phyloP scores from a whole-genome alignment of 768 basidiomycete genomes.

The Tephrocybe sp. region DNA sequence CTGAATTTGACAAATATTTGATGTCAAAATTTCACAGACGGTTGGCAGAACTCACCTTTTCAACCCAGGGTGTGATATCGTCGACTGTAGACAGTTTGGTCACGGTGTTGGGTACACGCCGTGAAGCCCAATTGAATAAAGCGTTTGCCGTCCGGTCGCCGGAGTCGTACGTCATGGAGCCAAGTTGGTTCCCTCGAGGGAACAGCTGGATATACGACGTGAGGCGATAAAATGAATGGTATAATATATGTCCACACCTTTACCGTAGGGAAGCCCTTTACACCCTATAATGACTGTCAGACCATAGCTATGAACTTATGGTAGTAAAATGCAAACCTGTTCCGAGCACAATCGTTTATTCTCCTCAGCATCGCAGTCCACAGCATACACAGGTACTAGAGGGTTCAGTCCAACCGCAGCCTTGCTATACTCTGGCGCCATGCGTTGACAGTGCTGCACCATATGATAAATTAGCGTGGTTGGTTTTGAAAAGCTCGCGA shows the following conservation, averaged over 20 bases:
- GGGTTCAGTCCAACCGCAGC: conserved; percentile 80
- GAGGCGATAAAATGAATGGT: too few species aligned
- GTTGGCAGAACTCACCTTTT: conserved; percentile 57
- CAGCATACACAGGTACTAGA: conserved; percentile 83
- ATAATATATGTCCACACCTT: too few species aligned
- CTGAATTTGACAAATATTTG: too few species aligned
- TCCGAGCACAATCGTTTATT: conserved; percentile 85
- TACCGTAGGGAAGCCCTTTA: conserved; percentile 92
- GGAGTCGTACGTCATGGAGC: conserved; percentile 64
- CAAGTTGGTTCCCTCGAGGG: conserved; percentile 68
- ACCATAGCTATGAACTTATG: too few species aligned
- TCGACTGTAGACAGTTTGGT: conserved; percentile 55
- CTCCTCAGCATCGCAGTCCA: conserved; percentile 85
- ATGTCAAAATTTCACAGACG: too few species aligned
- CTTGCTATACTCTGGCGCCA: conserved; percentile 84
- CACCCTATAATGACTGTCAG: conserved; percentile 39
- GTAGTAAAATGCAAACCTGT: conserved; percentile 48
- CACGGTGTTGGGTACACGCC: conserved; percentile 72
- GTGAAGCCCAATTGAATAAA: conserved; percentile 75
- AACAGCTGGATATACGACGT: conserved; percentile 59
- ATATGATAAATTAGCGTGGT: background rate
- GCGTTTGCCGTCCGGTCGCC: conserved; percentile 70
- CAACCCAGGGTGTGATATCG: conserved; percentile 68
- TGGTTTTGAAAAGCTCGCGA: conserved; percentile 6
- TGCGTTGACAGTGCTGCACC: conserved; percentile 77